Base-by-base conservation (phyloP, 176 grass and related monocot species). In the Musa troglodytarum region DNA sequence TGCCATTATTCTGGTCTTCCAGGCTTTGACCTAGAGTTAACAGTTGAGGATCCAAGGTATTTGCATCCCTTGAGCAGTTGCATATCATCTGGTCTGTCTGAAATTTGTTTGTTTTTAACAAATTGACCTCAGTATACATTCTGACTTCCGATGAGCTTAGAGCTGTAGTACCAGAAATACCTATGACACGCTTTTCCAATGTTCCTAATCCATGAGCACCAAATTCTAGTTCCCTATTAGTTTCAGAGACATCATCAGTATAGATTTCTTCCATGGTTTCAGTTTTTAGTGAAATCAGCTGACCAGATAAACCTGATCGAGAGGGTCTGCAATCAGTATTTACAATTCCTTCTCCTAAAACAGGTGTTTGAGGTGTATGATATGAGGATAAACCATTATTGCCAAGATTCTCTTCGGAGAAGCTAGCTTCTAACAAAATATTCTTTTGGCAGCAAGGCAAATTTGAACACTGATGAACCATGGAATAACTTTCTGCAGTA, bases 371-470 rank as follows among this genome's bases (percentile, higher is more conserved):
- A 68, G 65, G 43, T 43, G 43, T 50, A 1, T 24, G 62, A 24
- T 64, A 50, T 3, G 66, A n/a, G 6, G 17, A 69, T 24, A 65
- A 10, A 50, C 21, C 55, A 49, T 12, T 50, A 16, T 70, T 55
- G 23, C 55, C 83, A 73, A 53, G 43, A 73, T 63, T 68, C 72
- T 22, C 74, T 50, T 69, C 2, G 10, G 20, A 57, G 17, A 43
- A 51, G 15, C 56, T 15, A 29, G 17, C 16, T 52, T 49, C 20
- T 21, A 25, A 17, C 16, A 49, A 53, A 49, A 26, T 56, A 53
- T 55, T 65, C 15, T 76, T 53, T 63, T 23, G 57, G 65, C n/a
- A 71, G 49, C 78, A 83, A 67, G 16, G 11, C 68, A 71, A 66
- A 68, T 21, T 17, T 17, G 49, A 55, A 29, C 9, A 56, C 15